Conservation (phyloP, 2,329 filamentous ascomycete genomes). For the Cladobotryum protrusum region DNA sequence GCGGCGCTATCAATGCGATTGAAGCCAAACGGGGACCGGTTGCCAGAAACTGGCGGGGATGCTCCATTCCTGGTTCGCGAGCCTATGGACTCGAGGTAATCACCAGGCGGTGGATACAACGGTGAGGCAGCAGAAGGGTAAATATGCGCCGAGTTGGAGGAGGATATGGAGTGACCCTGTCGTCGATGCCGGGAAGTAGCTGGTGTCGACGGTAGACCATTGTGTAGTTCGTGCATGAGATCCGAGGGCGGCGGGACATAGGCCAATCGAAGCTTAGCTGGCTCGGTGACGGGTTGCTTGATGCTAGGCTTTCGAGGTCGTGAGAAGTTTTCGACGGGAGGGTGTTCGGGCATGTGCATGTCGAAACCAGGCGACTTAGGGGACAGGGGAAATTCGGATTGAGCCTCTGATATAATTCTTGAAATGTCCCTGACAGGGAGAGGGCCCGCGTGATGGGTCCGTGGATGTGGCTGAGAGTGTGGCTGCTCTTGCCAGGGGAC, state of each 20-base stretch:
- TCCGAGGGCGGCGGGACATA: constrained; percentile 23
- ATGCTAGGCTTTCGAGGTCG: constrained; percentile 51
- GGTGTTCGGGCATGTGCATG: constrained; percentile 29
- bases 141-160: constrained; percentile 40
- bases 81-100: constrained; percentile 30
- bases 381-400: constrained; percentile 18
- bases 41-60: constrained; percentile 19
- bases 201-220: constrained; percentile 21
- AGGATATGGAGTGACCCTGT: constrained; percentile 42
- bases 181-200: constrained; percentile 35
- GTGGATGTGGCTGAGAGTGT: constrained; percentile 17
- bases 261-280: constrained; percentile 24
- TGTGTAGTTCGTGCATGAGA: constrained; percentile 24
- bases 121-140: constrained; percentile 42
- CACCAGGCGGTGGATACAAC: constrained; percentile 32
- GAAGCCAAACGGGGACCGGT: constrained; percentile 22
- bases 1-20: constrained; percentile 31
- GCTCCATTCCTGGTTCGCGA: constrained; percentile 25
- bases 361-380: constrained; percentile 28
- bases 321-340: constrained; percentile 52
- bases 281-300: constrained; percentile 35
- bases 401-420: constrained; percentile 14
- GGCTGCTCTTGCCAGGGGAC: constrained; percentile 18
- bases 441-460: background rate
- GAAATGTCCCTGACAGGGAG: constrained; percentile 5